Percentiles rank a stretch among this genome's conserved stretches.
Evolutionary conservation across 2,329 filamentous ascomycete species (phyloP).

Genomic region (Lecanosticta acicola): DNA sequence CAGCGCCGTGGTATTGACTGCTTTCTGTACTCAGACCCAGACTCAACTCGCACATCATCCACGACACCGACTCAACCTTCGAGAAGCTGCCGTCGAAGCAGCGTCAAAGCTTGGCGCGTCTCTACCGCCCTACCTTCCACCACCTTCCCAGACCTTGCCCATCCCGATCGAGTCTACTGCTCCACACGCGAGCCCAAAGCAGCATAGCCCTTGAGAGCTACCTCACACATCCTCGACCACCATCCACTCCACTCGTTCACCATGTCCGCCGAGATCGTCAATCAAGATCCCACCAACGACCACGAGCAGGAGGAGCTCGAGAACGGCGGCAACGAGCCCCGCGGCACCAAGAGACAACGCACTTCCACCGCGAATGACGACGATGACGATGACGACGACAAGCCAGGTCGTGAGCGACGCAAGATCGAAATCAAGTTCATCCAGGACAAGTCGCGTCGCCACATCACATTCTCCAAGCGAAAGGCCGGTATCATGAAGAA

Average conservation of each 20-base stretch:
- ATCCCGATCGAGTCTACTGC: conserved; percentile 7
- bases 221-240: background rate
- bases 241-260: background rate
- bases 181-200: conserved; percentile 9
- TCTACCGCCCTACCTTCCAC: background rate
- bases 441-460: conserved; percentile 96
- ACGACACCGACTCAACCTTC: background rate
- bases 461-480: conserved; percentile 99
- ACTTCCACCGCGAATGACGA: conserved; percentile 66
- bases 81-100: background rate
- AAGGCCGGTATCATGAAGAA: conserved; percentile 99
- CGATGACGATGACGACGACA: conserved; percentile 96
- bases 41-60: background rate
- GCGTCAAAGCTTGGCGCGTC: background rate
- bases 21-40: background rate
- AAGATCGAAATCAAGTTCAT: conserved; percentile 99
- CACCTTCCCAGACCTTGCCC: conserved; percentile 1
- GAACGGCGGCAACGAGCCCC: conserved; percentile 66
- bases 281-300: conserved; percentile 20
- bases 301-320: conserved; percentile 50
- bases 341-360: conserved; percentile 85
- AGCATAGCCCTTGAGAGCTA: conserved; percentile 7
- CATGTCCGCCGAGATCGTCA: conserved; percentile 10
- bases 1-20: background rate
- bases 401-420: conserved; percentile 92